Percentiles rank a stretch among this genome's conserved stretches.
Evolutionary conservation across 2,329 filamentous ascomycete genomes (phyloP).

Genomic region (Drechslera avenae): DNA sequence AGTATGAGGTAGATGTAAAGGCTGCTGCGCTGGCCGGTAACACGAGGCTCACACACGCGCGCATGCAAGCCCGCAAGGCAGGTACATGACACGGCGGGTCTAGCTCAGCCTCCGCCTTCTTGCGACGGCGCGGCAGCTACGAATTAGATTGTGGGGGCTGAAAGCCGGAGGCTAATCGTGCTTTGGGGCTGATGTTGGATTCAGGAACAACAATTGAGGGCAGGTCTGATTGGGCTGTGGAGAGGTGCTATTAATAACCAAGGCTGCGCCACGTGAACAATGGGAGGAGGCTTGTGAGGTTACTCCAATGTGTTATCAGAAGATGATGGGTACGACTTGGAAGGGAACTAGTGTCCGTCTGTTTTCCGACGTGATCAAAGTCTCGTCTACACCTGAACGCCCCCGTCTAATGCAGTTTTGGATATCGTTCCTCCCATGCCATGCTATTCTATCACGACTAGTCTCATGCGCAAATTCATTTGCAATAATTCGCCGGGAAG

Average conservation of each 20-base stretch:
- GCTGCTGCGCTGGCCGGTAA: constrained; percentile 2
- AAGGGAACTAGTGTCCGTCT: not conserved
- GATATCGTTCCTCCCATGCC: constrained; percentile 17
- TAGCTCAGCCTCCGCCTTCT: constrained; percentile 3
- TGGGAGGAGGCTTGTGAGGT: not conserved
- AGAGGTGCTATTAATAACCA: not conserved
- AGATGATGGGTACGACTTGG: not conserved
- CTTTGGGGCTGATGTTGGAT: constrained; percentile 1
- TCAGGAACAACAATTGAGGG: not conserved
- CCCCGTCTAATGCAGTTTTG: constrained; percentile 33
- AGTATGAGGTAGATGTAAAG: constrained; percentile 1
- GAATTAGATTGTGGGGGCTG: constrained; percentile 5
- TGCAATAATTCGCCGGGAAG: constrained; percentile 86
- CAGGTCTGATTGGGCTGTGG: constrained; percentile 6
- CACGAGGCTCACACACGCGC: constrained; percentile 8
- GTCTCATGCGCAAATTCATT: constrained; percentile 29
- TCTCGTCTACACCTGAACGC: constrained; percentile 9
- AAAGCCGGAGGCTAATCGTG: constrained; percentile 3
- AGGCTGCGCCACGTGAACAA: not conserved
- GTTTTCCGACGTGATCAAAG: not conserved
- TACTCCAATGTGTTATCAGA: not conserved
- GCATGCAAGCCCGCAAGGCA: constrained; percentile 1
- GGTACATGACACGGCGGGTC: not conserved
- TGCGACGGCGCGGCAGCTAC: constrained; percentile 5
- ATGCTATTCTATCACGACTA: not conserved